Percentiles rank a stretch among this genome's conserved stretches.
phyloP scores from a whole-genome alignment of 192 early-diverging fungal genomes.

The Coemansia sp. region DNA sequence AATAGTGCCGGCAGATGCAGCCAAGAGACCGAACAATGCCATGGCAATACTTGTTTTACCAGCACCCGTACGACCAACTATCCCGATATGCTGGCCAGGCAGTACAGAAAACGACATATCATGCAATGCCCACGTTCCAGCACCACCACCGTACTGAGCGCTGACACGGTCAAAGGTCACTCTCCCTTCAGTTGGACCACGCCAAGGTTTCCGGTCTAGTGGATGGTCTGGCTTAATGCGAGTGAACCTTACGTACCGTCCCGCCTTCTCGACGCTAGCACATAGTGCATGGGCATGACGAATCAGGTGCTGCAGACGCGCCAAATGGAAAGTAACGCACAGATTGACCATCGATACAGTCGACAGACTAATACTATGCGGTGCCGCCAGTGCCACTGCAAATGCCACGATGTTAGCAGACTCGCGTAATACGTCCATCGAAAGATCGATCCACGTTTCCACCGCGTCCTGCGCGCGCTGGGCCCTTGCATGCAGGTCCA shows the following conservation, averaged over 20 bases:
- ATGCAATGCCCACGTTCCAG: slow-evolving; percentile 52
- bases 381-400: slow-evolving; percentile 16
- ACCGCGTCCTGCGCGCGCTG: slow-evolving; percentile 25
- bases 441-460: slow-evolving; percentile 48
- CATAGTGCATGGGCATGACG: slow-evolving; percentile 30
- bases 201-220: neutral
- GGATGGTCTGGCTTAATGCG: slow-evolving; percentile 1
- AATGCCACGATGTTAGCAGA: slow-evolving; percentile 15
- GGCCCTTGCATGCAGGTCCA: slow-evolving; percentile 4
- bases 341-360: slow-evolving; percentile 18
- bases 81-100: slow-evolving; percentile 70
- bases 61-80: slow-evolving; percentile 85
- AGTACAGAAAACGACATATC: slow-evolving; percentile 61
- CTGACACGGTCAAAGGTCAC: slow-evolving; percentile 60
- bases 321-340: slow-evolving; percentile 25
- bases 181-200: slow-evolving; percentile 29
- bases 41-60: slow-evolving; percentile 71
- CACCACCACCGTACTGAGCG: slow-evolving; percentile 63
- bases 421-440: slow-evolving; percentile 38
- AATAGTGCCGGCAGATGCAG: slow-evolving; percentile 53
- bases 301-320: slow-evolving; percentile 42
- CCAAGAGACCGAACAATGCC: slow-evolving; percentile 66
- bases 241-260: slow-evolving; percentile 16
- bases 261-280: slow-evolving; percentile 9
- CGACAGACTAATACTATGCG: neutral